Conservation (phyloP, 202 grass and related monocot species). For the Setaria italica region DNA sequence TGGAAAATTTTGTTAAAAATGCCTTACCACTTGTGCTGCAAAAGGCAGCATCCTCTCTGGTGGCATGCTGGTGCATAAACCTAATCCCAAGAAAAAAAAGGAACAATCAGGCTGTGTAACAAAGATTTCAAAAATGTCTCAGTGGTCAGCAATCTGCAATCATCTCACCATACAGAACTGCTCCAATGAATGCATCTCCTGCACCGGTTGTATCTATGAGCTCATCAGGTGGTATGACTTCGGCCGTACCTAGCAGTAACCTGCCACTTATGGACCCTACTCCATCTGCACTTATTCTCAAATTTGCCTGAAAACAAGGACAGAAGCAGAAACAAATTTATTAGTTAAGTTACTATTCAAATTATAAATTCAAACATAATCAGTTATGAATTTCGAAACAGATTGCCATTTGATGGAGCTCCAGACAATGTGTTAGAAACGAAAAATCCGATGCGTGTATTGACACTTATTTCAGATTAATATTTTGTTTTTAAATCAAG, state of each 20-base stretch:
- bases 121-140: neutral
- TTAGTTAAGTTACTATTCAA: neutral
- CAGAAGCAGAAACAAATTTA: conserved; percentile 39
- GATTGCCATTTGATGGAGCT: neutral
- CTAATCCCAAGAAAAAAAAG: conserved; percentile 36
- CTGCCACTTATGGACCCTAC: conserved; percentile 76
- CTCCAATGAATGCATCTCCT: conserved; percentile 67
- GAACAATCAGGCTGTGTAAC: neutral
- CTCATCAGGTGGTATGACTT: conserved; percentile 74
- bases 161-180: conserved; percentile 70
- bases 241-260: conserved; percentile 69
- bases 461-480: neutral
- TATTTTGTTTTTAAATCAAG: neutral
- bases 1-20: neutral
- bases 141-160: neutral
- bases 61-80: conserved; percentile 69
- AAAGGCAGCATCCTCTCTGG: conserved; percentile 82
- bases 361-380: neutral
- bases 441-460: neutral
- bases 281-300: conserved; percentile 70
- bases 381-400: neutral
- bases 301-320: conserved; percentile 57
- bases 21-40: conserved; percentile 69
- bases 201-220: conserved; percentile 37
- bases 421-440: neutral